Evolutionary conservation across 495 filamentous ascomycete species (phyloP).

Genomic region (Penicillium egyptiacum): DNA sequence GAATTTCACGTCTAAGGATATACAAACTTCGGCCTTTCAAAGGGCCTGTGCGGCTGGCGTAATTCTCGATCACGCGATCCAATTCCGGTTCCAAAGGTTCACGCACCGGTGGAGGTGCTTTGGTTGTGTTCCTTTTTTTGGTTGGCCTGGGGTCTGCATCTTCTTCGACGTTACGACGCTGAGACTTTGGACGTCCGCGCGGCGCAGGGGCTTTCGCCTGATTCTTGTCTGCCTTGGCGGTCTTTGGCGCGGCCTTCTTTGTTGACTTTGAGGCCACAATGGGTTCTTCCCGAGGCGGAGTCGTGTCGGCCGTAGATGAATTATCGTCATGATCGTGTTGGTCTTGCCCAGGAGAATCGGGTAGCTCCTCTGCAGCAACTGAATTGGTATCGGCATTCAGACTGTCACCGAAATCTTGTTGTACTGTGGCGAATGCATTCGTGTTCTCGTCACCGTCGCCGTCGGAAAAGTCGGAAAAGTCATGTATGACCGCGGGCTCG

Average conservation of each 20-base stretch:
- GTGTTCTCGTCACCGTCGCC: conserved; percentile 43
- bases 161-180: conserved; percentile 25
- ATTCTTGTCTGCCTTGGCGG: conserved; percentile 13
- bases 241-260: conserved; percentile 18
- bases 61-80: conserved; percentile 43
- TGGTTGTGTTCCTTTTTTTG: conserved; percentile 38
- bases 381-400: conserved; percentile 24
- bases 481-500: conserved; percentile 17
- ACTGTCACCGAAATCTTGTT: conserved; percentile 31
- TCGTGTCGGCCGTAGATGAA: conserved; percentile 21
- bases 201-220: conserved; percentile 28
- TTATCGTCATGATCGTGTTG: conserved; percentile 58
- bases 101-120: conserved; percentile 12
- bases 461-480: conserved; percentile 43
- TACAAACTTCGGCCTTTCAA: conserved; percentile 61
- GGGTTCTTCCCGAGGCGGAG: conserved; percentile 10
- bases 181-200: conserved; percentile 35
- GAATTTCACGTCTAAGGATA: conserved; percentile 69
- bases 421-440: conserved; percentile 31
- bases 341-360: conserved; percentile 55
- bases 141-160: conserved; percentile 28
- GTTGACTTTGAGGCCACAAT: conserved; percentile 13
- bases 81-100: conserved; percentile 36
- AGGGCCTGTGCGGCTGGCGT: conserved; percentile 46
- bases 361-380: conserved; percentile 21